Evolutionary conservation across 129 eudicot species (phyloP), one percentile per base, ranked within the genome.

Genomic region (Tanacetum coccineum): DNA sequence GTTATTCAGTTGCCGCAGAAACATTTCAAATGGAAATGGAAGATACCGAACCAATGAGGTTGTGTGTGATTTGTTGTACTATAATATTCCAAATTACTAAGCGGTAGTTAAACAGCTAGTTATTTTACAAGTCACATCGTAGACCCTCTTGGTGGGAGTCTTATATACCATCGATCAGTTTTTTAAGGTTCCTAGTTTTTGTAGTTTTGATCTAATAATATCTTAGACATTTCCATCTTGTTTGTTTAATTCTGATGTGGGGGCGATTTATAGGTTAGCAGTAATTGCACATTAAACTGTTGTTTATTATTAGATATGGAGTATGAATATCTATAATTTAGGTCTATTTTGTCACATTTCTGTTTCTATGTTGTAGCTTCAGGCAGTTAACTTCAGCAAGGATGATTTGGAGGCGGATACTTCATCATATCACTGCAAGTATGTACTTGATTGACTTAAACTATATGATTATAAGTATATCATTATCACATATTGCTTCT

Each of bases 401-500:
- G 85, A 86, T 47, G 68, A 81, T 71, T 64, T 82, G 61, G 95
- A 86, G 69, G 90, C 77, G 32, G 98, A 88, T 71, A 86, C 87
- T 60, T 84, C 92, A 46, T 88, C 98, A 21, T 93, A 83, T 67
- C 98, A 93, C 68, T 78, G 90, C 98, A 86, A 82, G 98, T 89
- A 81, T 76, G 93, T 64, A 62, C n/a, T 22, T 72, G 52, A 32
- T 30, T 51, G 54, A 22, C n/a, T 12, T 53, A 26, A 47, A 12
- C 18, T 26, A 3, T 1, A 0, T 53, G 13, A 4, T 12, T 40
- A 21, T 25, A 15, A 30, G 15, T 59, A 52, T 32, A 44, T 56
- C 55, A 26, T 50, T 75, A 57, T 19, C 0, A 45, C 14, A 17
- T 39, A 55, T 59, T 11, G 21, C 51, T 50, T 71, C 53, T 9